Evolutionary conservation across 2,329 filamentous ascomycete species (phyloP).

Genomic region (Botrytis paeoniae): DNA sequence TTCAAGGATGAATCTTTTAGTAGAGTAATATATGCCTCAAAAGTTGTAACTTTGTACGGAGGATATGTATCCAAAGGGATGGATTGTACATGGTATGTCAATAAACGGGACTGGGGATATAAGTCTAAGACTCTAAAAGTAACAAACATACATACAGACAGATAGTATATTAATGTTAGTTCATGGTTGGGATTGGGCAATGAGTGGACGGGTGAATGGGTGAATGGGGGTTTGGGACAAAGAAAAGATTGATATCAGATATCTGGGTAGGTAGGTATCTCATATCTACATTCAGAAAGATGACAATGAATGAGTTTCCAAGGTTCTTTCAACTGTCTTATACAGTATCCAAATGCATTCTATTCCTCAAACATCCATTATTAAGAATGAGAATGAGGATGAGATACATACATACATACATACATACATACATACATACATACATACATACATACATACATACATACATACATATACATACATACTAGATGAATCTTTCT

Average conservation of each 20-base stretch:
- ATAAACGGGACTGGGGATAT: neutral
- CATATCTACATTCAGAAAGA: too few relatives aligned
- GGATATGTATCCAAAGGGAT: neutral
- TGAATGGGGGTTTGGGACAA: neutral
- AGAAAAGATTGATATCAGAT: neutral
- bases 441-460: too few relatives aligned
- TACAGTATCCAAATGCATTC: neutral
- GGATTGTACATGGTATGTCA: neutral
- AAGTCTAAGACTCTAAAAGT: neutral
- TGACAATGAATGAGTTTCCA: too few relatives aligned
- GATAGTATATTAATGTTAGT: neutral
- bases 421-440: too few relatives aligned
- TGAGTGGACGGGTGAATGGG: neutral
- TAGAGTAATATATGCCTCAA: conserved; percentile 11
- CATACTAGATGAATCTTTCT: too few relatives aligned
- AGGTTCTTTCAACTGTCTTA: too few relatives aligned
- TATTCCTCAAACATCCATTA: neutral
- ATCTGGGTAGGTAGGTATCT: neutral
- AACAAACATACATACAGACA: neutral
- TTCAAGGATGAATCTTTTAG: neutral
- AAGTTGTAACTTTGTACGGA: too few relatives aligned
- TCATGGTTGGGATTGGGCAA: neutral
- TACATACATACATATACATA: too few relatives aligned
- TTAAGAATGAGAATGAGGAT: too few relatives aligned
- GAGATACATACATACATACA: too few relatives aligned